Evolutionary conservation across 768 basidiomycete species (phyloP), one percentile per base, ranked within the genome.

Genomic region (Grammothele lineata): DNA sequence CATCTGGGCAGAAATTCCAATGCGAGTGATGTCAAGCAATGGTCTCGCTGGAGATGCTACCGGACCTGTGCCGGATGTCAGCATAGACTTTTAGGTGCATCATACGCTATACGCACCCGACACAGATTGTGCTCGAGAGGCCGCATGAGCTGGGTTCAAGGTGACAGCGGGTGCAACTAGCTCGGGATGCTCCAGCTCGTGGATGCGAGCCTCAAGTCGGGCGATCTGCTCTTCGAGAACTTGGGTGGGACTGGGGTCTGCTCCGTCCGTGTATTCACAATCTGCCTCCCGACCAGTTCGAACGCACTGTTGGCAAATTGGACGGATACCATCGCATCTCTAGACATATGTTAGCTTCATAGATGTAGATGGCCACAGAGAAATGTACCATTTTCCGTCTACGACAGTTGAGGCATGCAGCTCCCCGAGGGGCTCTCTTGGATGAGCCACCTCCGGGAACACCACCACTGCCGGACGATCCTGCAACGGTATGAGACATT

Each of bases 231-330:
- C 83, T 58, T 84, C 81, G 24, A 86, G 63, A 6, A 71, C 70
- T 55, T 81, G 71, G 1, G 81, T 85, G 43, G 80, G 70, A 27
- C 83, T 79, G 45, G 78, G 74, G 39, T 72, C 74, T 33, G 75
- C 75, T 3, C 81, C 80, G 55, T 85, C 84, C 7, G 80, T 71
- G 61, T 85, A 87, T 66, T 87, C 83, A 61, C 85, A 87, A 40
- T 62, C 61, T 7, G 37, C 24, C 21, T 80, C 80, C 43, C 83
- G 80, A 30, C 73, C 72, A 48, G 81, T 79, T 8, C 72, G 68
- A 24, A 68, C 63, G 66, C 85, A 87, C 36, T 80, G 83, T 3
- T 79, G 79, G 61, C 85, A 87, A 11, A 76, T 64, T 1, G 85
- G 85, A 47, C 77, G 78, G 3, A 61, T 62, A 24, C 83, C 82